Conservation (phyloP, 345 rosid genomes). For the Melastoma malabathricum region DNA sequence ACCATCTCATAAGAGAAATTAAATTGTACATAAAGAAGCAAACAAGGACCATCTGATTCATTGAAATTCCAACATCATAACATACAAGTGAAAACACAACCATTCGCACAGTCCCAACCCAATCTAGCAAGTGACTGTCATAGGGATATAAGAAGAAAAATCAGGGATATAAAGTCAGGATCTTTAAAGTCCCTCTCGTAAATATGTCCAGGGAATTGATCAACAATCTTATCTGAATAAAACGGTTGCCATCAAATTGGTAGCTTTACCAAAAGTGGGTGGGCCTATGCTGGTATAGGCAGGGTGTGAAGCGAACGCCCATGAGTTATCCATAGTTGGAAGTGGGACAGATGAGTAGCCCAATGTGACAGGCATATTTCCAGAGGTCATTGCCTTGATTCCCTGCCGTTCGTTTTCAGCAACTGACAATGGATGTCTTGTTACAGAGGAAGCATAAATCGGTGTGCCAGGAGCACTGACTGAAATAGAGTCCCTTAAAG, state of each 20-base stretch:
- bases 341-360: slow-evolving; percentile 79
- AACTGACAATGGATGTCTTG: slow-evolving; percentile 32
- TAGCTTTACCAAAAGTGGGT: slow-evolving; percentile 36
- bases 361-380: slow-evolving; percentile 50
- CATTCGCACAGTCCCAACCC: no score
- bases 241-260: slow-evolving; percentile 18
- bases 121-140: no score
- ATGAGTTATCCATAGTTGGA: slow-evolving; percentile 62
- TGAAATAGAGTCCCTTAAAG: slow-evolving; percentile 40
- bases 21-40: no score
- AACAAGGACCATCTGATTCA: no score
- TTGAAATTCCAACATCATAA: no score
- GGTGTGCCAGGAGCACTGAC: slow-evolving; percentile 27
- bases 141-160: no score
- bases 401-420: slow-evolving; percentile 25
- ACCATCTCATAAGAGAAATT: no score
- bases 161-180: no score
- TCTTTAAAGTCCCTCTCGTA: no score
- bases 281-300: slow-evolving; percentile 40
- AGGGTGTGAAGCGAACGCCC: slow-evolving; percentile 49
- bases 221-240: slow-evolving; percentile 3
- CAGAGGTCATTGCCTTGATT: slow-evolving; percentile 30
- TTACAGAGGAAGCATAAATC: slow-evolving; percentile 29
- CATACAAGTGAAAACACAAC: no score
- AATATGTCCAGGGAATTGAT: no score